Evolutionary conservation across 352 stramenopile species (phyloP), one percentile per base, ranked within the genome.

Genomic region (Hyaloperonospora arabidopsidis): DNA sequence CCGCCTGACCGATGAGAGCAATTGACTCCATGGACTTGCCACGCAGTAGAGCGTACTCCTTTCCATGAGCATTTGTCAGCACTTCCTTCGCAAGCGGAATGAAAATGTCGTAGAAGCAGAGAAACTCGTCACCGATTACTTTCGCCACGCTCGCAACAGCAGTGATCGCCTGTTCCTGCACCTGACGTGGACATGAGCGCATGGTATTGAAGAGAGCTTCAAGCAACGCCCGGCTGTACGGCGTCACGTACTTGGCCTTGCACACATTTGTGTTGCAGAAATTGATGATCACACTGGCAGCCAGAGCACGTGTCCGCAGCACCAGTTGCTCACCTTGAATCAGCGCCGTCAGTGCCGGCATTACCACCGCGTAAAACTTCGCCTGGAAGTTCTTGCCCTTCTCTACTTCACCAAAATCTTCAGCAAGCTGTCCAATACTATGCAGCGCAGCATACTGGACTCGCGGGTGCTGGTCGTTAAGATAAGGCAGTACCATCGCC

Each of bases 21-120:
- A 94, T 91, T 41, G 81, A 88, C 61, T 94, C 84, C 84, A 94
- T 94, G 21, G 81, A 71, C 61, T 94, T 94, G 54, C 84, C 84
- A 47, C 84, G 81, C 58, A 94, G 62, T 49, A 94, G 66, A 43
- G 78, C 61, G 65, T 87, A 93, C 58, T 90, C 77, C 45, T 79
- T 77, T n/a, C 84, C 83, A 29, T 69, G 55, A 5, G 84, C 82
- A 52, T 92, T 79, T 32, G 86, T 63, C 35, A 94, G 63, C 52
- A 94, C 72, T 54, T 94, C 78, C 68, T 89, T 91, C 35, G 84
- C 84, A 39, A 94, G 66, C 43, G 84, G 84, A 38, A 94, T 94
- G 61, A 94, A 94, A 36, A 94, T 87, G 52, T 83, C 72, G 61
- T 94, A 94, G 64, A 87, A 92, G 45, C 65, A 68, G 23, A 77